Percentiles rank a stretch among this genome's conserved stretches.
Conservation (phyloP, 805 yeast species). For the Barnettozyma botsteinii region DNA sequence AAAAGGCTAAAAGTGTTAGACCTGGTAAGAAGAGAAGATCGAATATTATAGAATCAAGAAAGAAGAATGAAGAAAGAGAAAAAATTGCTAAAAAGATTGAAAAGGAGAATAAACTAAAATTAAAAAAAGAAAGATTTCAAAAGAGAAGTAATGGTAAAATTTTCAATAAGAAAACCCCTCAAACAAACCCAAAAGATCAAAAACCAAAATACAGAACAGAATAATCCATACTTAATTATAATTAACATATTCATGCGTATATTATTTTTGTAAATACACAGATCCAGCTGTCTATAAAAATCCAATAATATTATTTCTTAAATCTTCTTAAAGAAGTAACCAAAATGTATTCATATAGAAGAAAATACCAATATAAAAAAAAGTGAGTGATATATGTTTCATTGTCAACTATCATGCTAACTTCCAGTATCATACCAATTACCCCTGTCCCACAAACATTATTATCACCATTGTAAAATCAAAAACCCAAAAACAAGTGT, state of each 20-base stretch:
- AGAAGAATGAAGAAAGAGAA: slow-evolving; percentile 9
- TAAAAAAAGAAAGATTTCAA: slow-evolving; percentile 18
- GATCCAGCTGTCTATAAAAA: too few species aligned
- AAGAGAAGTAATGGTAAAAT: too few species aligned
- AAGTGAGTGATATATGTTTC: too few species aligned
- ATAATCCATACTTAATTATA: background rate
- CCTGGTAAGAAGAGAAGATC: slow-evolving; percentile 25
- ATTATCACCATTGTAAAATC: background rate
- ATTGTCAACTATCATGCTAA: too few species aligned
- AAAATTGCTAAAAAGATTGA: slow-evolving; percentile 8
- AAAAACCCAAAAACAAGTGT: background rate
- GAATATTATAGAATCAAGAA: slow-evolving; percentile 10
- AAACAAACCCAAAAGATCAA: background rate
- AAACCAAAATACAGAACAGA: slow-evolving; percentile 22
- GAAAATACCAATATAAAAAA: too few species aligned
- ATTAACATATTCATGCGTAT: background rate
- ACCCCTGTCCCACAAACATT: too few species aligned
- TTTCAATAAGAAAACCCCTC: slow-evolving; percentile 18
- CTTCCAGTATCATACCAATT: too few species aligned
- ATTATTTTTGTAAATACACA: too few species aligned
- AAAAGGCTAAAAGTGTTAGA: slow-evolving; percentile 13
- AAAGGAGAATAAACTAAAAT: slow-evolving; percentile 13
- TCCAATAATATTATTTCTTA: too few species aligned
- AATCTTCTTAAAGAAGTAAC: too few species aligned
- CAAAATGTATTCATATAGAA: too few species aligned